phyloP scores from a whole-genome alignment of 768 basidiomycete species.

The Termitomyces sp. region DNA sequence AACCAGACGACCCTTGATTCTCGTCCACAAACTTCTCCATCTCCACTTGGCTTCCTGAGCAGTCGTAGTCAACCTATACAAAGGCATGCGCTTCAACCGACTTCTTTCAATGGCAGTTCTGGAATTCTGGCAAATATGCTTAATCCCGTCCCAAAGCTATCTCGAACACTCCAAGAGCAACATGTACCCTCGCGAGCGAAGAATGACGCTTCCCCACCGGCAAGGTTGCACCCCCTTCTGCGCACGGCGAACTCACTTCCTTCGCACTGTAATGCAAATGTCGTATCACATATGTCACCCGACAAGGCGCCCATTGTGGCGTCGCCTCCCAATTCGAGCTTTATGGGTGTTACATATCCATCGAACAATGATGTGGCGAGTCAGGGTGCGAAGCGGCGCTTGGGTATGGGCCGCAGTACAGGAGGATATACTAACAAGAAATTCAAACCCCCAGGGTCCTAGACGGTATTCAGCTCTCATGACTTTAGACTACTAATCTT shows the following conservation, averaged over 20 bases:
- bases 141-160: neutral
- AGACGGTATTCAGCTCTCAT: conserved; percentile 1
- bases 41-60: neutral
- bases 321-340: conserved; percentile 8
- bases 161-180: neutral
- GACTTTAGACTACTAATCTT: neutral
- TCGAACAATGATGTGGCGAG: neutral
- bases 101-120: neutral
- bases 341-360: neutral
- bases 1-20: neutral
- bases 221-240: conserved; percentile 6
- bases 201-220: neutral
- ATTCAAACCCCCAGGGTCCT: conserved; percentile 51
- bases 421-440: conserved; percentile 62
- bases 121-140: too few relatives aligned
- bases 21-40: neutral
- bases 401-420: conserved; percentile 54
- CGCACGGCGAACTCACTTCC: neutral
- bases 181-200: neutral
- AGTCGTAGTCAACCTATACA: neutral
- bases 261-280: neutral
- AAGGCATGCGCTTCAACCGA: neutral
- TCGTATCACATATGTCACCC: neutral
- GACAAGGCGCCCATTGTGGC: conserved; percentile 2
- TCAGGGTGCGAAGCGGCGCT: conserved; percentile 44